phyloP scores from a whole-genome alignment of 2,329 filamentous ascomycete genomes.

The Microascus cirrosus region DNA sequence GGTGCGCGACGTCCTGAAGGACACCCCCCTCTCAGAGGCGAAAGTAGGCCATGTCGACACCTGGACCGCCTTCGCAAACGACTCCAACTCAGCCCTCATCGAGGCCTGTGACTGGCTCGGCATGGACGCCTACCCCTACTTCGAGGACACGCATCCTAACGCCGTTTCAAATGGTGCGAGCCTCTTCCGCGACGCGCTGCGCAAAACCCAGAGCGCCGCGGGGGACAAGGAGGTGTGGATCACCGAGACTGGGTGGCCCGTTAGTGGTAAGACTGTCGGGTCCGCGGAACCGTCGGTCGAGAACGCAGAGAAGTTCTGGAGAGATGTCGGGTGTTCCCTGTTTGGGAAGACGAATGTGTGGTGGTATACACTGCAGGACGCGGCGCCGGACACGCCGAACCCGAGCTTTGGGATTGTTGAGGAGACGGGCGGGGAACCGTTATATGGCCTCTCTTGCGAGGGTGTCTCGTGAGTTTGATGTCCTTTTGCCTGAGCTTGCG shows the following conservation, averaged over 20 bases:
- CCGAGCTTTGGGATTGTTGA: constrained; percentile 61
- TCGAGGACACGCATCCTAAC: constrained; percentile 59
- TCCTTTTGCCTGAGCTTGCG: neutral
- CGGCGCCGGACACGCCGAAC: constrained; percentile 43
- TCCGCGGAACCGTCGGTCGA: constrained; percentile 49
- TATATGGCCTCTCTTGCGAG: constrained; percentile 53
- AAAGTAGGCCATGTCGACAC: constrained; percentile 81
- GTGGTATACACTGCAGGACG: constrained; percentile 70
- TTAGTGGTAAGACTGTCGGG: constrained; percentile 53
- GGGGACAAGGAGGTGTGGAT: constrained; percentile 68
- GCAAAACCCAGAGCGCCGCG: constrained; percentile 44
- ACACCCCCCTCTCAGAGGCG: constrained; percentile 44
- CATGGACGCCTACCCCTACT: constrained; percentile 80
- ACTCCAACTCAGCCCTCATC: constrained; percentile 59
- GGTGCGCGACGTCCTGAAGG: constrained; percentile 51
- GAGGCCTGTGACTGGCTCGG: constrained; percentile 67
- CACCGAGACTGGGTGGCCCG: constrained; percentile 82
- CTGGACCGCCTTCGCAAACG: constrained; percentile 70
- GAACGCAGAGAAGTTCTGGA: constrained; percentile 75
- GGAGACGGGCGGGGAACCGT: constrained; percentile 38
- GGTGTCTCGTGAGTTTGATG: constrained; percentile 10
- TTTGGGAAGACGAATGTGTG: constrained; percentile 56
- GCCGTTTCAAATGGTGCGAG: constrained; percentile 49
- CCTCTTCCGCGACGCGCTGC: constrained; percentile 59
- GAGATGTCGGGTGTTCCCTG: constrained; percentile 62